phyloP scores from a whole-genome alignment of 345 rosid species.

The Eucalyptus fibrosa region DNA sequence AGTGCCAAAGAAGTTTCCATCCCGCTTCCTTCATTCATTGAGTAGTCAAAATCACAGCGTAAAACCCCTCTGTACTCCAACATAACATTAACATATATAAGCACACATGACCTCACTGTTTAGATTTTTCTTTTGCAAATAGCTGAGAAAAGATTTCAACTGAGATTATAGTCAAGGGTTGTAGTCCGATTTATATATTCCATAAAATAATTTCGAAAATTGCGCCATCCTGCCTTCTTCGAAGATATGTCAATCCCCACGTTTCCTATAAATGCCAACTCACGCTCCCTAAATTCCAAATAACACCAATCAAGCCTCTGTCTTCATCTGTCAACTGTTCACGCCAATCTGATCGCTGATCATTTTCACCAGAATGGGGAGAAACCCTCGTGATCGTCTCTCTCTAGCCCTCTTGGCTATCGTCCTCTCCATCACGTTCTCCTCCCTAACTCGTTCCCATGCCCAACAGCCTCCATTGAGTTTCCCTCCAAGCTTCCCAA shows the following conservation, averaged over 20 bases:
- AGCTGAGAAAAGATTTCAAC: not conserved
- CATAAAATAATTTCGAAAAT: not conserved
- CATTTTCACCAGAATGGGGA: slow-evolving; percentile 6
- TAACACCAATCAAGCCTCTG: not conserved
- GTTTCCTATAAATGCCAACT: not conserved
- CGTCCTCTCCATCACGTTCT: not conserved
- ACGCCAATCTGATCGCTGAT: not conserved
- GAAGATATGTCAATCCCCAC: not conserved
- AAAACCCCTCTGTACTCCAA: slow-evolving; percentile 17
- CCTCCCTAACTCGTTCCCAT: not conserved
- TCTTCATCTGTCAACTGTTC: not conserved
- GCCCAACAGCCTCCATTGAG: not conserved
- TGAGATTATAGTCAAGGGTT: slow-evolving; percentile 1
- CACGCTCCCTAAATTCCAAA: not conserved
- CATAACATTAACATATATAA: not conserved
- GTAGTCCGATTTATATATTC: not conserved
- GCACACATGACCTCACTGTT: not conserved
- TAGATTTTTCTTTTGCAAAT: not conserved
- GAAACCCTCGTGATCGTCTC: not conserved
- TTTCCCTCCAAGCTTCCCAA: slow-evolving; percentile 10
- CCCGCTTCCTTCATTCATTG: not conserved
- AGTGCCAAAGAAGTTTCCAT: not conserved
- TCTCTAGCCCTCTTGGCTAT: not conserved
- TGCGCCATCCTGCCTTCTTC: not conserved
- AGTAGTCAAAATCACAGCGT: slow-evolving; percentile 5